Evolutionary conservation across 306 rosid species (phyloP), one percentile per base, ranked within the genome.

Genomic region (Casuarina equisetifolia): DNA sequence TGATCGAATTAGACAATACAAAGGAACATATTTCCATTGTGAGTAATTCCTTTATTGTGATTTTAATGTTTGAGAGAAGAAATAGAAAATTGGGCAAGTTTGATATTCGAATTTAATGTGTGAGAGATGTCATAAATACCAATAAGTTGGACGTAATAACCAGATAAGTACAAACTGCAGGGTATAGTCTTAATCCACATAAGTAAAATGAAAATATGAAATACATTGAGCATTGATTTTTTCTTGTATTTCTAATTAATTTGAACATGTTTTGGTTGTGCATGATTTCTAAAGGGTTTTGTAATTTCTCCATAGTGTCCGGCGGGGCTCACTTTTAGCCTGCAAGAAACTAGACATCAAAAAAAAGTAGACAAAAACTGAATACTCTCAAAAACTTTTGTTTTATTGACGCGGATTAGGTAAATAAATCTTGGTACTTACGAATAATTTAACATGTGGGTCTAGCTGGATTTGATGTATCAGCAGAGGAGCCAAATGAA

Each of bases 401-500:
- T 63, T 12, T 63, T 12, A 11, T 35, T 63, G 38, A n/a, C 2
- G 48, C 3, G 36, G 69, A 84, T 63, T 69, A 67, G 87, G 84
- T 80, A 73, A 38, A 35, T 6, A 54, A 7, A 17, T 39, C 44
- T 32, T 53, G 9, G 25, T 32, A 63, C 38, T 63, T 42, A 54
- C 59, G 42, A 64, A 17, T 36, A 43, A 74, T 63, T 76, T 62
- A 58, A 62, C 53, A 50, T 42, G 85, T 74, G 85, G 85, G 85
- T 70, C 80, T 69, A 70, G 80, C 81, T 78, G 87, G 80, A 84
- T 77, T 70, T 84, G 70, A 84, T 51, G 72, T 51, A 44, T 25
- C 40, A 74, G 53, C 53, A 54, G 50, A 81, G 75, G 81, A 70
- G 80, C 76, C 80, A 71, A 78, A 74, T 77, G 48, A 19, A 75